Percentiles rank a stretch among this genome's conserved stretches.
Conservation (phyloP, 2,329 filamentous ascomycete species). For the Verruconis gallopava region DNA sequence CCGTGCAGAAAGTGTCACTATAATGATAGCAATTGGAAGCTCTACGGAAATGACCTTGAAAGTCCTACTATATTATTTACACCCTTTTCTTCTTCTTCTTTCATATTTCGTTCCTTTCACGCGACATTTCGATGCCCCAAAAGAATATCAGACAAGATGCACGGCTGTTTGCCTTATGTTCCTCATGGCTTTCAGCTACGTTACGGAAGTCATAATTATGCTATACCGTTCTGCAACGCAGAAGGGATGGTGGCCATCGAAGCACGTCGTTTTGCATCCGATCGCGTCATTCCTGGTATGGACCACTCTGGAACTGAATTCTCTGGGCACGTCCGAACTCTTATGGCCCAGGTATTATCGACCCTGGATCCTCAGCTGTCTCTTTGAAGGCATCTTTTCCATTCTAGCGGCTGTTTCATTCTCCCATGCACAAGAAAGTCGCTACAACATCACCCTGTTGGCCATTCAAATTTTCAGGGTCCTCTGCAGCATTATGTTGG, state of each 20-base stretch:
- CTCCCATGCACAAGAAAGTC: background rate
- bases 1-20: too few relatives aligned
- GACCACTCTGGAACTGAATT: constrained; percentile 1
- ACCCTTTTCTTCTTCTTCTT: background rate
- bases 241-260: background rate
- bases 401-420: background rate
- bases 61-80: background rate
- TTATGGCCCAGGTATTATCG: constrained; percentile 3
- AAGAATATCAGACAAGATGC: background rate
- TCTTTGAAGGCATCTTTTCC: background rate
- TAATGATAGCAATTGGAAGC: background rate
- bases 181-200: background rate
- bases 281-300: background rate
- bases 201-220: background rate
- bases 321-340: constrained; percentile 1
- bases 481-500: background rate
- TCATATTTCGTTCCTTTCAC: background rate
- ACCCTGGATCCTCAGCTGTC: constrained; percentile 5
- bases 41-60: background rate
- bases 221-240: background rate
- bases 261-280: background rate
- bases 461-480: background rate
- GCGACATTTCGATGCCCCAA: background rate
- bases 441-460: background rate
- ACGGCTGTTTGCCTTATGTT: background rate